A percentile compares a stretch with the other conserved stretches of the same genome.
Conservation (phyloP, 2,329 filamentous ascomycete species). For the Ceratocystis lukuohia region DNA sequence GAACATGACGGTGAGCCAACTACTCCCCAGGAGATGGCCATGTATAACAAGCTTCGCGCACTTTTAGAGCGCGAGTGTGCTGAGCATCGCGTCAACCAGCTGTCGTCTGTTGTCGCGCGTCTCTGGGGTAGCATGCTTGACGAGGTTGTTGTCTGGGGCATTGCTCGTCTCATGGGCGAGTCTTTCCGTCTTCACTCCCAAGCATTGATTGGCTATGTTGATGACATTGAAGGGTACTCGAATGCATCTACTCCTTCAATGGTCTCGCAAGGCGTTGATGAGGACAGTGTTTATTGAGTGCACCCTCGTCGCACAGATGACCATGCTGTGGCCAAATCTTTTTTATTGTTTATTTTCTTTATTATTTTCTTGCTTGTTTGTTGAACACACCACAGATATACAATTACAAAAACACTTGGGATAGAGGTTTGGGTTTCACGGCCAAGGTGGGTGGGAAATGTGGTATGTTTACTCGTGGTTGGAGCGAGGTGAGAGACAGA, state of each 20-base stretch:
- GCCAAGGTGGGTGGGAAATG: slow-evolving; percentile 3
- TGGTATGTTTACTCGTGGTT: slow-evolving; percentile 13
- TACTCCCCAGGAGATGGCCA: slow-evolving; percentile 66
- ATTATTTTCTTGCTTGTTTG: slow-evolving; percentile 21
- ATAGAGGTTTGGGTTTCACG: slow-evolving; percentile 4
- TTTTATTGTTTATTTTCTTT: slow-evolving; percentile 20
- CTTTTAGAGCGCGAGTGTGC: slow-evolving; percentile 49
- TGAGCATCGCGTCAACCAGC: slow-evolving; percentile 50
- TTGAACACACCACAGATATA: slow-evolving; percentile 10
- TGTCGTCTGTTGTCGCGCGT: slow-evolving; percentile 84
- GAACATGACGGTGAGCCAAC: slow-evolving; percentile 91
- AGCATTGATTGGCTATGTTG: slow-evolving; percentile 86
- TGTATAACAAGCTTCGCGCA: slow-evolving; percentile 86
- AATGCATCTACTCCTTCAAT: slow-evolving; percentile 57
- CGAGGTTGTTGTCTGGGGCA: slow-evolving; percentile 97
- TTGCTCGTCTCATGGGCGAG: slow-evolving; percentile 92
- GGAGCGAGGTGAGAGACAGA: background rate
- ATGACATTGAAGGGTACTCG: slow-evolving; percentile 60
- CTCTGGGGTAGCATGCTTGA: slow-evolving; percentile 98
- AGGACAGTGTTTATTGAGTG: slow-evolving; percentile 58
- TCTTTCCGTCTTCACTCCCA: slow-evolving; percentile 95
- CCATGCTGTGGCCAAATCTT: background rate
- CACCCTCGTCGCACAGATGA: slow-evolving; percentile 27
- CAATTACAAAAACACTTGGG: slow-evolving; percentile 4
- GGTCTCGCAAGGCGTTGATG: slow-evolving; percentile 57